A percentile compares a stretch with the other conserved stretches of the same genome.
Conservation (phyloP, 176 grass and related monocot genomes). For the Bothriochloa decipiens region DNA sequence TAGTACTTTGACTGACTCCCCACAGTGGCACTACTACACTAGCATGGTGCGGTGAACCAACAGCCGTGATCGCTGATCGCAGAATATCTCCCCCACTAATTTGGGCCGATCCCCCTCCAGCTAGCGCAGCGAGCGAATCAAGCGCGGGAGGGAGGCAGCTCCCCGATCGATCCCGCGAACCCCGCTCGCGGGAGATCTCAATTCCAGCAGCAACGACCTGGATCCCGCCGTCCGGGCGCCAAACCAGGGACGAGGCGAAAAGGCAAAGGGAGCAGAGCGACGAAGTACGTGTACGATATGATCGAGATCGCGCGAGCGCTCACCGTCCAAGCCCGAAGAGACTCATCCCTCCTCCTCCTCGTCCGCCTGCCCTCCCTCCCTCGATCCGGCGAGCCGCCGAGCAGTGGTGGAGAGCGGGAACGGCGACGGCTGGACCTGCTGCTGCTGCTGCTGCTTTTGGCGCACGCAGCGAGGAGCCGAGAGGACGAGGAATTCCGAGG, state of each 20-base stretch:
- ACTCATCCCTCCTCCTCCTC: conserved; percentile 63
- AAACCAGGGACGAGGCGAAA: not conserved
- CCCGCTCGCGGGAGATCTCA: not conserved
- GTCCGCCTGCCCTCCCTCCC: not conserved
- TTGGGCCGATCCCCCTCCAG: not conserved
- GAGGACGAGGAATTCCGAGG: too few species aligned
- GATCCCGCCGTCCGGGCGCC: not conserved
- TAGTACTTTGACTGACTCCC: not conserved
- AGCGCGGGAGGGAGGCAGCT: not conserved
- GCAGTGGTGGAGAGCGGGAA: not conserved
- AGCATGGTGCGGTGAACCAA: not conserved
- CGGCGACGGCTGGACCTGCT: not conserved
- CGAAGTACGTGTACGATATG: too few species aligned
- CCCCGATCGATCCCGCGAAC: not conserved
- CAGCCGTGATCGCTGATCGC: not conserved
- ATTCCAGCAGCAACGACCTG: not conserved
- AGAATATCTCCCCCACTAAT: not conserved
- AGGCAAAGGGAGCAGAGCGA: not conserved
- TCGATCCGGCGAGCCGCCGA: conserved; percentile 12
- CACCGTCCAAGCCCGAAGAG: conserved; percentile 97
- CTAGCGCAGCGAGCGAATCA: not conserved
- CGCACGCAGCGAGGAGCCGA: not conserved
- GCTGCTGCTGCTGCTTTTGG: not conserved
- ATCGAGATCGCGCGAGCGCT: conserved; percentile 29
- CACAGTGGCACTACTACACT: not conserved